Evolutionary conservation across 2,329 filamentous ascomycete genomes (phyloP), one percentile per base, ranked within the genome.

Genomic region (Hortaea sp.): DNA sequence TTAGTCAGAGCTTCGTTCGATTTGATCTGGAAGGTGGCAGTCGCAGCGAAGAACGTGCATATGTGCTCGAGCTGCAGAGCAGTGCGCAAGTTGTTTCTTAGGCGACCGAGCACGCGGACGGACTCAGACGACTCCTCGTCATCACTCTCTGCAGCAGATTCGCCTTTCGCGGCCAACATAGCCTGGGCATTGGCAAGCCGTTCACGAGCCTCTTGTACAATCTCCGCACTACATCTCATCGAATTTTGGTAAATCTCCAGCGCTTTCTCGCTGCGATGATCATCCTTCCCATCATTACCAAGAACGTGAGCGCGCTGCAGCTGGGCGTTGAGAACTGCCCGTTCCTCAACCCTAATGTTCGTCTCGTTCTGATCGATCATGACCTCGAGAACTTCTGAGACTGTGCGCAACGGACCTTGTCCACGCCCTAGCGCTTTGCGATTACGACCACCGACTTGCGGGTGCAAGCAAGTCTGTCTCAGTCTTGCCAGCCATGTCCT

Each of bases 341-440:
- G 78, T 58, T 92, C 82, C 48, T 90, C 82, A 0, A 74, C 66
- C 43, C 82, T 77, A 47, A 90, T 76, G 1, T 68, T 62, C 5
- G 70, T 71, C 47, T 90, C 85, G 39, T 84, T 88, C 58, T 90
- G 82, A 46, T 95, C 88, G 48, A 95, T 83, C 90, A 98, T 95
- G 4, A 83, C 81, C 53, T 88, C 82, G 7, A 98, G 71, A 1
- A 97, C 90, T 63, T 97, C 86, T 12, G 82, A 78, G 1, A 95
- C 83, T 0, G 89, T 94, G 9, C 85, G 77, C 53, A 95, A 72
- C 0, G 86, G 82, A 44, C 73, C 74, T 42, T 74, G 78, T 39
- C 76, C 73, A 13, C 65, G 61, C 1, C 82, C 82, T 5, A 86
- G 66, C 0, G 77, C 75, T 50, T 75, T 77, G 10, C 82, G 73